Conservation (phyloP, 306 rosid species). For the Fragaria iinumae region DNA sequence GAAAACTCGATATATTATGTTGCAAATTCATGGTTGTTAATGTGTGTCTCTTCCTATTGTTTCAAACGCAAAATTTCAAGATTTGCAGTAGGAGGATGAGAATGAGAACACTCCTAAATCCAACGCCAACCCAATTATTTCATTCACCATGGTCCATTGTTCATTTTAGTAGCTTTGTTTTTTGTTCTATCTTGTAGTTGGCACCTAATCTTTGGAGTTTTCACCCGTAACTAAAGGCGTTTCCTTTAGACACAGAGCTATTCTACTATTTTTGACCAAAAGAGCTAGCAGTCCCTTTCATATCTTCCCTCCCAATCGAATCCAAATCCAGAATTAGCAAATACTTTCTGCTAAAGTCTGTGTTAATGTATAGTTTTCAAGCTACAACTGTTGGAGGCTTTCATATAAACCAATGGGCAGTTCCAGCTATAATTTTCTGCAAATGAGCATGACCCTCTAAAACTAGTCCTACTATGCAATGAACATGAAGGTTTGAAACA, state of each 20-base stretch:
- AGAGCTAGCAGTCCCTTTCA: constrained; percentile 13
- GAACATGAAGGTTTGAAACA: neutral
- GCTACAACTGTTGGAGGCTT: neutral
- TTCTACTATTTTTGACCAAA: constrained; percentile 11
- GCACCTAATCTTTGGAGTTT: neutral
- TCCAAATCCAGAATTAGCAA: constrained; percentile 11
- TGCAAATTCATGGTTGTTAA: neutral
- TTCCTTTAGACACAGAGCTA: neutral
- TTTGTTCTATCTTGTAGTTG: neutral
- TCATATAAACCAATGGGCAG: neutral
- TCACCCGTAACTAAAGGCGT: constrained; percentile 17
- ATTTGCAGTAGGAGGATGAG: neutral
- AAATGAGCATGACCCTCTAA: neutral
- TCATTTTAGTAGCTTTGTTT: neutral
- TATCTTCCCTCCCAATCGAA: constrained; percentile 1
- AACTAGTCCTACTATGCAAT: neutral
- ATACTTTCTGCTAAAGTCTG: neutral
- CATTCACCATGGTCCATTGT: neutral
- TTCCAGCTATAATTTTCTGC: neutral
- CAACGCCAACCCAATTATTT: neutral
- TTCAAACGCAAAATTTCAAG: neutral
- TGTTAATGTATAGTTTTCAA: neutral
- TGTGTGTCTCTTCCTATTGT: neutral
- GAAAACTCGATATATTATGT: neutral
- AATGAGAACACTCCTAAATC: neutral